Conservation (phyloP, 192 early-diverging fungal genomes). For the Helicostylum pulchrum region DNA sequence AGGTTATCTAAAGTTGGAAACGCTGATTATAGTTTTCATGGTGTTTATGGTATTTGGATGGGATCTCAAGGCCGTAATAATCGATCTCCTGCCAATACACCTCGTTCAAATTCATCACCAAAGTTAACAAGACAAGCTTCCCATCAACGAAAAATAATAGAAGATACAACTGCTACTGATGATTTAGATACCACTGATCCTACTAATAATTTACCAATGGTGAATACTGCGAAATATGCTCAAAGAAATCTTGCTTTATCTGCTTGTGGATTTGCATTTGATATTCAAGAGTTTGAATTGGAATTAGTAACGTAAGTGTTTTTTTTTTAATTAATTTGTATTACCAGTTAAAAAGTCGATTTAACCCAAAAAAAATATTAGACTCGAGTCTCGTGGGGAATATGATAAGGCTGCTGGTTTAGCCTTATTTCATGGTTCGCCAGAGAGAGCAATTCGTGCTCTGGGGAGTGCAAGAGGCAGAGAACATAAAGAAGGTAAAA, state of each 20-base stretch:
- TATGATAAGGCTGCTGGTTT: slow-evolving; percentile 85
- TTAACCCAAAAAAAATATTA: slow-evolving; percentile 24
- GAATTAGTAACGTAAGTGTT: slow-evolving; percentile 38
- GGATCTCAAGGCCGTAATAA: slow-evolving; percentile 18
- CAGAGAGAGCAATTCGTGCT: slow-evolving; percentile 69
- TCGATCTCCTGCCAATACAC: slow-evolving; percentile 16
- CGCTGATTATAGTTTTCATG: slow-evolving; percentile 53
- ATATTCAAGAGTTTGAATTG: slow-evolving; percentile 44
- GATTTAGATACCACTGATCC: background rate
- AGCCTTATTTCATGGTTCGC: slow-evolving; percentile 81
- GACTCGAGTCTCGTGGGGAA: slow-evolving; percentile 64
- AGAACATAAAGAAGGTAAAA: slow-evolving; percentile 24
- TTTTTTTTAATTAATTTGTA: no score
- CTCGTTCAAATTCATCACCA: slow-evolving; percentile 5
- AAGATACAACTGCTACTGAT: background rate
- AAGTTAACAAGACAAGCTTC: background rate
- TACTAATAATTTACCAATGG: slow-evolving; percentile 30
- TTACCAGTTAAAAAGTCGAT: no score
- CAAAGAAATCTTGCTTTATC: slow-evolving; percentile 47
- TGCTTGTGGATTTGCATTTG: slow-evolving; percentile 51
- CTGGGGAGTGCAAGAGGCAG: slow-evolving; percentile 49
- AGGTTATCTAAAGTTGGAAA: slow-evolving; percentile 43
- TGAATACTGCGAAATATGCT: slow-evolving; percentile 43
- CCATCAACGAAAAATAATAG: slow-evolving; percentile 1
- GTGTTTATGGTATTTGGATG: slow-evolving; percentile 45